Evolutionary conservation across 768 basidiomycete species (phyloP), one percentile per base, ranked within the genome.

Genomic region (Podaxis carcinomalis): DNA sequence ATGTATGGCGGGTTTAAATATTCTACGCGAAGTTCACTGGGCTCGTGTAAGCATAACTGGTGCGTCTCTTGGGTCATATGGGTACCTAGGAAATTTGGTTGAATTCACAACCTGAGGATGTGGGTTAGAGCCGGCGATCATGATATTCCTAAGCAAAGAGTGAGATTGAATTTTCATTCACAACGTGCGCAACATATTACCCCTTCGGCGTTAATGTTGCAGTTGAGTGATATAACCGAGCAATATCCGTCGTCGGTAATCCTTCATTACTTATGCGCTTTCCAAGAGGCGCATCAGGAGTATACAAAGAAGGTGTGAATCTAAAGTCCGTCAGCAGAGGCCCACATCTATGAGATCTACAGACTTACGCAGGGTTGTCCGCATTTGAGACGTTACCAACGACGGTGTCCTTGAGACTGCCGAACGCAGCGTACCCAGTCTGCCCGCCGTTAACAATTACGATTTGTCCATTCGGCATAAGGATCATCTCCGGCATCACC

Each of bases 191-290:
- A 32, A 9, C 9, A 9, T 32, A 32, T 32, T 74, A 80, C 64
- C 83, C 83, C 61, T 80, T 80, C n/a, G 82, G 80, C 13, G 85
- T 79, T 63, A 87, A 74, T 35, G 81, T 83, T 13, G 80, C 83
- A 5, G 76, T 77, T 2, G 85, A 86, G 70, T 88, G 87, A 73
- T 88, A 88, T 72, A 88, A 55, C 14, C 86, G 74, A 55, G 84
- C 78, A 62, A 86, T 77, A 42, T 70, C 61, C 0, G 74, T 72
- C 13, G 73, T 71, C 23, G 78, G 75, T 57, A 80, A 64, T 32
- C 80, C 80, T n/a, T 74, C 72, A 64, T 78, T 79, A 71, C 77
- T 81, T 72, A 77, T 79, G 44, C 78, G 73, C 51, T 70, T 64
- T 16, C 85, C 86, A 0, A 72, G 66, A 2, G 74, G 68, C 2